Base-by-base conservation (phyloP, 2,329 filamentous ascomycete species). In the Colletotrichum cordylinicola region DNA sequence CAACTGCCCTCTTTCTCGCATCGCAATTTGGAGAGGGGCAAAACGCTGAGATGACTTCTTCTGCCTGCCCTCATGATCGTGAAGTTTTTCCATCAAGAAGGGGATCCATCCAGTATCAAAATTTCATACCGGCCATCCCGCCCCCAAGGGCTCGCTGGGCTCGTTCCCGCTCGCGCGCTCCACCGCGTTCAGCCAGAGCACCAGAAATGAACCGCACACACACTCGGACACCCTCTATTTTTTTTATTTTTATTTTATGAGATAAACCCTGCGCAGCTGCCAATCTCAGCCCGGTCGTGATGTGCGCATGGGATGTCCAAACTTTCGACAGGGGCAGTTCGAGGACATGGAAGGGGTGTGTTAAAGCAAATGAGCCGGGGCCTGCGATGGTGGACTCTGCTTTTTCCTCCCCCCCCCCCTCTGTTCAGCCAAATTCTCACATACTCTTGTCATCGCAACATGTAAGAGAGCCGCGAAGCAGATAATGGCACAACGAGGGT, bases 221-320 rank as follows among this genome's bases (percentile, higher is more conserved):
- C n/a, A 21, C 43, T 48, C 55, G 24, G 33, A 37, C 35, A 43
- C 37, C 27, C 24, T 66, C 33, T 24, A n/a, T 18, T 43, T n/a
- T 15, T 48, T 43, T 48, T 48, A 24, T 29, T 29, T 6, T 5
- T 33, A 10, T 33, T 33, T 33, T 48, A n/a, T n/a, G 43, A 48
- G 62, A 68, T 55, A 60, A 52, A 37, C 52, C 48, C 66, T 68
- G 43, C 16, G 66, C 24, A 27, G 62, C 48, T n/a, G 33, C 66
- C 29, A 18, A 58, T 24, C n/a, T 27, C 55, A 29, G 18, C 31
- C 66, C 27, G 37, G 35, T 13, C 35, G 13, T 70, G 73, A 75
- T 75, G 56, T 60, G 43, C 73, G 64, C 73, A 68, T 37, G 70
- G 73, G n/a, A 24, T 61, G 33, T n/a, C 43, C 43, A 48, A 29